A percentile compares a stretch with the other conserved stretches of the same genome.
These are phyloP conservation scores for Saccharomyces uvarum DNA, from an alignment of 1,139 yeast species.

Conservation along the genomic window DNA sequence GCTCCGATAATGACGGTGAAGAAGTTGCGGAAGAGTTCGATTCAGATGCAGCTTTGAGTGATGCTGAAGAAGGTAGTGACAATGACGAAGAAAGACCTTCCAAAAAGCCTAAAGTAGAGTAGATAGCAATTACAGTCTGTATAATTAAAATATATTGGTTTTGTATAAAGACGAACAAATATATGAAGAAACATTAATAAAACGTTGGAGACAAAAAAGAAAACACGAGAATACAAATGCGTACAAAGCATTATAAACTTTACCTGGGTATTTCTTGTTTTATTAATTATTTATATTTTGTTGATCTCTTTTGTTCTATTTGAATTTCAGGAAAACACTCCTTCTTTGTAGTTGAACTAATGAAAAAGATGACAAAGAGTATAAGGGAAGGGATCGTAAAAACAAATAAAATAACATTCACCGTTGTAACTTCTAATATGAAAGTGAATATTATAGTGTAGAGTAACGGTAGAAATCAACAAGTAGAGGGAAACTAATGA, in stretches of 20 bases:
- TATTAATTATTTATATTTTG: not conserved
- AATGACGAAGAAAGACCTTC: constrained; percentile 33
- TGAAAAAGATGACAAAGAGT: not conserved
- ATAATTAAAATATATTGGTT: not conserved
- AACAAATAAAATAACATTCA: not conserved
- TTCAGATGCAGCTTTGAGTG: constrained; percentile 53
- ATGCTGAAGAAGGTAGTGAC: constrained; percentile 38
- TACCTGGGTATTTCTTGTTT: not conserved
- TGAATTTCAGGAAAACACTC: not conserved
- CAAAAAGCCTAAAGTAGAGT: constrained; percentile 31
- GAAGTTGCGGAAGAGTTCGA: constrained; percentile 88
- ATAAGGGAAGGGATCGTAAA: not conserved
- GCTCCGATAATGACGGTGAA: constrained; percentile 43
- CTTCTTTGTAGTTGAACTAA: not conserved
- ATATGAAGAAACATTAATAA: not conserved
- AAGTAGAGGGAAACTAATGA: not conserved
- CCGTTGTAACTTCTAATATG: not conserved
- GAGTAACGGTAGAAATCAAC: not conserved
- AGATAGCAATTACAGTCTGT: constrained; percentile 5
- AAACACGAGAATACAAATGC: not conserved
- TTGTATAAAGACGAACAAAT: not conserved
- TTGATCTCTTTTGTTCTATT: not conserved
- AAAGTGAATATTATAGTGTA: not conserved
- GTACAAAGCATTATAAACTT: not conserved
- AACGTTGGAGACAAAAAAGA: not conserved